phyloP scores from a whole-genome alignment of 1,284 basidiomycete species.

The Microbotryomycetes sp. region DNA sequence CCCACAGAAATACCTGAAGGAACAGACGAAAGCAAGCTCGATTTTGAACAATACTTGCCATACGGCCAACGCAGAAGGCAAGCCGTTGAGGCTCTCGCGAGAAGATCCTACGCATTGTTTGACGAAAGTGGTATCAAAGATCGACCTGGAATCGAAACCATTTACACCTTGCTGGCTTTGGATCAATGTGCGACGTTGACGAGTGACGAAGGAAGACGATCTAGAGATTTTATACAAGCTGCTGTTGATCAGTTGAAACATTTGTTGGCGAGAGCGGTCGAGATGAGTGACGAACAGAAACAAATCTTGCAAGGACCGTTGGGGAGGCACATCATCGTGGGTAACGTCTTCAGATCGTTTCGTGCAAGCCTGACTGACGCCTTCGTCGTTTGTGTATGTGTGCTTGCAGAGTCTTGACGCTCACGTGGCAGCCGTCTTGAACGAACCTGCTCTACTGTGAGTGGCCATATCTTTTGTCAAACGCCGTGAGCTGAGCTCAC shows the following conservation, averaged over 20 bases:
- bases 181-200: conserved; percentile 10
- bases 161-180: conserved; percentile 6
- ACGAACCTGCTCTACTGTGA: not conserved
- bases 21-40: not conserved
- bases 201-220: not conserved
- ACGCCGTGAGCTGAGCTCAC: too few species aligned
- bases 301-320: conserved; percentile 7
- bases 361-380: not conserved
- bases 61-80: not conserved
- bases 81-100: conserved; percentile 8
- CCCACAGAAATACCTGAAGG: conserved; percentile 1
- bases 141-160: conserved; percentile 12
- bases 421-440: conserved; percentile 5
- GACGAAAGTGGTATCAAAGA: conserved; percentile 13
- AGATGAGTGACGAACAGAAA: not conserved
- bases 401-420: conserved; percentile 12
- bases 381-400: not conserved
- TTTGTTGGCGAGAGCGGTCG: not conserved
- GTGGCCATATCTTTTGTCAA: not conserved
- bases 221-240: conserved; percentile 1
- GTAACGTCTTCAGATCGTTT: not conserved
- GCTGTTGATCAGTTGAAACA: conserved; percentile 1
- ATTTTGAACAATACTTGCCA: not conserved
- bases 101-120: conserved; percentile 6
- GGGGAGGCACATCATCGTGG: conserved; percentile 7